phyloP scores from a whole-genome alignment of 2,329 filamentous ascomycete genomes.

The Cladophialophora chaetospira region DNA sequence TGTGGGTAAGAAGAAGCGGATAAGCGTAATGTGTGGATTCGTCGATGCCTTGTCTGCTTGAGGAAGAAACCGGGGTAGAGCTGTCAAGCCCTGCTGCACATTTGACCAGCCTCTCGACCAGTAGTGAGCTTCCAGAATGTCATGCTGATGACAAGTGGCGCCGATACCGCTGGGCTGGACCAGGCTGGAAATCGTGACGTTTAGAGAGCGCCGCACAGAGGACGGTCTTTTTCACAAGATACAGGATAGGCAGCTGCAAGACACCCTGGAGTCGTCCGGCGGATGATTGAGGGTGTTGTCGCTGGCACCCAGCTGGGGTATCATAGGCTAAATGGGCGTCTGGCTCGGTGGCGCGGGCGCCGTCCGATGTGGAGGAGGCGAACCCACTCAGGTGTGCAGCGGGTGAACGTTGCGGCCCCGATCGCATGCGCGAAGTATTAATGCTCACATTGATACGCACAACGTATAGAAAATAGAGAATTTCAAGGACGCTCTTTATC shows the following conservation, averaged over 20 bases:
- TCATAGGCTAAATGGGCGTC: not conserved
- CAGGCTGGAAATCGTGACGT: no score
- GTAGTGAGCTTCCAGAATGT: not conserved
- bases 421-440: no score
- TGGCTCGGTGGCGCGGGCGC: not conserved
- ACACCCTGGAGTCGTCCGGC: not conserved
- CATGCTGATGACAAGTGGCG: conserved; percentile 1
- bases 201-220: not conserved
- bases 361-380: not conserved
- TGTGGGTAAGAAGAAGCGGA: conserved; percentile 12
- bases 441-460: no score
- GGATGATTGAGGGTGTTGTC: not conserved
- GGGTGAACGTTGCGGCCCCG: not conserved
- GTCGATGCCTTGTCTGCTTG: conserved; percentile 4
- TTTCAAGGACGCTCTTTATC: no score
- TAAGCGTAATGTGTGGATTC: conserved; percentile 11
- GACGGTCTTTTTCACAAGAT: not conserved
- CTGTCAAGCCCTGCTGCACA: not conserved
- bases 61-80: conserved; percentile 11
- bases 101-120: not conserved
- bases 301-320: not conserved
- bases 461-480: no score
- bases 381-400: no score
- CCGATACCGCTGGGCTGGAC: not conserved
- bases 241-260: not conserved